phyloP scores from a whole-genome alignment of 805 yeast genomes.

The Metschnikowia reukaufii region DNA sequence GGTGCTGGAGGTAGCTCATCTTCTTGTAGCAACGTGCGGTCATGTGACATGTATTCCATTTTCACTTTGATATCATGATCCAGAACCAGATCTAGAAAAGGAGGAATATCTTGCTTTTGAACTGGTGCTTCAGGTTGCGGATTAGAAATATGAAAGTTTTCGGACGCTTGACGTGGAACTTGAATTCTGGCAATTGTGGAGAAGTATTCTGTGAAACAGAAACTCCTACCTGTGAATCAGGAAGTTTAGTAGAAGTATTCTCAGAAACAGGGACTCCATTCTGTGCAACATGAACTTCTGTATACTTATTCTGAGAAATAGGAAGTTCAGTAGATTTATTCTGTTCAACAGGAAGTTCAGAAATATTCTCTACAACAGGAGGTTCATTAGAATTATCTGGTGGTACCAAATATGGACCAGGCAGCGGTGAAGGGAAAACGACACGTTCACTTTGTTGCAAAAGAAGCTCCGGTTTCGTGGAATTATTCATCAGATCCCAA shows the following conservation, averaged over 20 bases:
- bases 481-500: constrained; percentile 2
- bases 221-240: not conserved
- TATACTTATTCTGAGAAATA: no score
- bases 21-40: not conserved
- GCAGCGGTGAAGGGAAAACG: not conserved
- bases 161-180: no score
- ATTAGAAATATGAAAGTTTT: no score
- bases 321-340: no score
- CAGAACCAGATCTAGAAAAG: not conserved
- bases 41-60: not conserved
- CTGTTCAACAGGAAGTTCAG: no score
- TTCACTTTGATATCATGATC: not conserved
- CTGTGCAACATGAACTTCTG: no score
- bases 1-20: not conserved
- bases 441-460: constrained; percentile 10
- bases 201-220: no score
- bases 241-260: not conserved
- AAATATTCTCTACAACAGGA: not conserved
- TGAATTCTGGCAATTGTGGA: no score
- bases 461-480: constrained; percentile 11
- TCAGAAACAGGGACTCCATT: no score
- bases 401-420: no score
- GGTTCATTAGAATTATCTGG: not conserved
- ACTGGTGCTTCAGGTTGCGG: not conserved
- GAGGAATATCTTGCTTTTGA: not conserved